phyloP scores from a whole-genome alignment of 805 yeast genomes.

The Candida pseudofarinosa region DNA sequence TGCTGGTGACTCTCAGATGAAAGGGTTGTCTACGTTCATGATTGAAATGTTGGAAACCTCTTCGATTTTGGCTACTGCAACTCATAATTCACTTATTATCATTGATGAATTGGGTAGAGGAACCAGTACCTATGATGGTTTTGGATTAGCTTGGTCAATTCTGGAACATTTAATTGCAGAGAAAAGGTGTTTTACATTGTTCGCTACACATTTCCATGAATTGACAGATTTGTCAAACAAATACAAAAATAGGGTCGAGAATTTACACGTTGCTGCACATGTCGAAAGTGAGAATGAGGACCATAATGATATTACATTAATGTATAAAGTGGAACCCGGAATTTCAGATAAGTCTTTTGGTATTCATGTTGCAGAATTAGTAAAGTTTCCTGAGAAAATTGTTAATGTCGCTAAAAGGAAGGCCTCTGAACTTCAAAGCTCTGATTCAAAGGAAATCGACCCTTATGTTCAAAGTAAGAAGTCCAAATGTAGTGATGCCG shows the following conservation, averaged over 20 bases:
- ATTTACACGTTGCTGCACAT: slow-evolving; percentile 91
- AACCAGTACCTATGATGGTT: slow-evolving; percentile 87
- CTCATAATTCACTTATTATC: slow-evolving; percentile 73
- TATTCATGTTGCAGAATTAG: slow-evolving; percentile 95
- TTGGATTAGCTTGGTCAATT: slow-evolving; percentile 96
- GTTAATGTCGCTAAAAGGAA: slow-evolving; percentile 94
- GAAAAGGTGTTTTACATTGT: slow-evolving; percentile 73
- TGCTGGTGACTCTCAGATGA: slow-evolving; percentile 95
- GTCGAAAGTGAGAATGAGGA: slow-evolving; percentile 47
- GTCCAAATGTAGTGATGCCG: slow-evolving; percentile 48
- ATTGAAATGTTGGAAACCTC: slow-evolving; percentile 96
- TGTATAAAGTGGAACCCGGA: slow-evolving; percentile 96
- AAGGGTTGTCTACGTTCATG: slow-evolving; percentile 89
- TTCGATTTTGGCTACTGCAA: slow-evolving; percentile 75
- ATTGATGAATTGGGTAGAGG: slow-evolving; percentile 97
- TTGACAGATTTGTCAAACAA: slow-evolving; percentile 73
- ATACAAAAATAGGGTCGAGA: slow-evolving; percentile 56
- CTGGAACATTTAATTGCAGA: slow-evolving; percentile 75
- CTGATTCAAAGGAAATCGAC: slow-evolving; percentile 30
- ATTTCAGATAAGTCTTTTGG: slow-evolving; percentile 95
- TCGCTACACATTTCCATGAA: slow-evolving; percentile 98
- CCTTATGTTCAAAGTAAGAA: slow-evolving; percentile 44
- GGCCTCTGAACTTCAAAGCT: slow-evolving; percentile 78
- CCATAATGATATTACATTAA: slow-evolving; percentile 71
- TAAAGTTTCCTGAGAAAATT: slow-evolving; percentile 86